Percentiles rank a stretch among this genome's conserved stretches.
These are phyloP conservation scores for Mycotypha africana DNA, from an alignment of 371 early-diverging fungal species.

Conservation along the genomic window DNA sequence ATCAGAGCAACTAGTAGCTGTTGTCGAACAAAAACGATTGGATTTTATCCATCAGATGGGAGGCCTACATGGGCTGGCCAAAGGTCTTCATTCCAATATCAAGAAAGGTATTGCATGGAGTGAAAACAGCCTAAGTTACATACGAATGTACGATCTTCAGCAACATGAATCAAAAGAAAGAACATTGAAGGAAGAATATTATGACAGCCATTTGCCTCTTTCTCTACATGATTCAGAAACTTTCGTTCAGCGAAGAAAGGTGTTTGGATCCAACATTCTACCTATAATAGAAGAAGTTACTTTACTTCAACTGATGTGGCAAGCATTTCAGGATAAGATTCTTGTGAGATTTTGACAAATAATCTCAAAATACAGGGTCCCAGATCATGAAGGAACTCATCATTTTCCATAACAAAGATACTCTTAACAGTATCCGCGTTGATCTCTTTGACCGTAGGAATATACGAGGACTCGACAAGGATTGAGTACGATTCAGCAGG, in stretches of 20 bases:
- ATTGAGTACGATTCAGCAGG: conserved; percentile 17
- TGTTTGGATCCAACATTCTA: conserved; percentile 63
- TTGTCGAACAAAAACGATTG: conserved; percentile 49
- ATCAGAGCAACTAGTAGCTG: conserved; percentile 31
- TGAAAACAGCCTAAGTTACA: conserved; percentile 8
- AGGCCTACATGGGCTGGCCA: conserved; percentile 44
- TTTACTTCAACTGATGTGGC: conserved; percentile 66
- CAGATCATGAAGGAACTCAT: no score
- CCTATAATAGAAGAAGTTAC: conserved; percentile 57
- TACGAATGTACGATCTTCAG: conserved; percentile 13
- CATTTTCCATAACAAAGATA: conserved; percentile 25
- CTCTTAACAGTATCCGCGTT: conserved; percentile 76
- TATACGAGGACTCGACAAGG: conserved; percentile 65
- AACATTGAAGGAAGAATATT: conserved; percentile 2
- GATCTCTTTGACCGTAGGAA: conserved; percentile 74
- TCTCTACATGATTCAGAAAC: conserved; percentile 1
- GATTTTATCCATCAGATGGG: conserved; percentile 36
- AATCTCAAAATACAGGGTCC: no score
- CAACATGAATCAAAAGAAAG: conserved; percentile 4
- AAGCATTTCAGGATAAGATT: conserved; percentile 78
- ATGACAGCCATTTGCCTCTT: background rate
- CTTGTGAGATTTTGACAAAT: conserved; percentile 41
- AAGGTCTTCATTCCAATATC: conserved; percentile 48
- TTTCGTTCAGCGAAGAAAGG: conserved; percentile 32
- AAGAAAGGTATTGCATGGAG: conserved; percentile 30